Conservation (phyloP, 2,329 filamentous ascomycete species). For the Phyllachora maydis region DNA sequence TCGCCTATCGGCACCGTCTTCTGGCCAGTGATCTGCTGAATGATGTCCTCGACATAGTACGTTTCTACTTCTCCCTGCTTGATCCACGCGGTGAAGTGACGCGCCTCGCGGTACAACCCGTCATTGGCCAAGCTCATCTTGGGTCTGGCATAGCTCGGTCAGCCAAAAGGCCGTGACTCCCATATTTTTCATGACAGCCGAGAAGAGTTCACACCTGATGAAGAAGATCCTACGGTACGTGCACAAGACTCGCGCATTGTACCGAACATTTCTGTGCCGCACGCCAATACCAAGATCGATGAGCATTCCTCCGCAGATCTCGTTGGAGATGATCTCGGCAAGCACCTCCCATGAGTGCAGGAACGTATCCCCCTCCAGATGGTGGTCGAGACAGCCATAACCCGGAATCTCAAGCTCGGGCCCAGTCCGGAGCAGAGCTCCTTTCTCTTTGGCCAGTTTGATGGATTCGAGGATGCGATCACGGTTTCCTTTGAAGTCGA, state of each 20-base stretch:
- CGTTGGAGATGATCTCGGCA: conserved; percentile 35
- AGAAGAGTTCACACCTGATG: conserved; percentile 57
- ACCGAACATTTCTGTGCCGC: conserved; percentile 37
- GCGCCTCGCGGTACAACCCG: conserved; percentile 41
- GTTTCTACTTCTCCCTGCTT: conserved; percentile 36
- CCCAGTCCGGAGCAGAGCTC: conserved; percentile 38
- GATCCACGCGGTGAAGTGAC: conserved; percentile 45
- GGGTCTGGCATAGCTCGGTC: conserved; percentile 3
- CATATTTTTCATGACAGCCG: conserved; percentile 2
- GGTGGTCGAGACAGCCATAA: conserved; percentile 50
- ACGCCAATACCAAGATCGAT: conserved; percentile 44
- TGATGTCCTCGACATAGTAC: conserved; percentile 38
- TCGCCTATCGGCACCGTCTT: conserved; percentile 44
- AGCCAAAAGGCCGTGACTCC: neutral
- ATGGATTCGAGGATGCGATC: conserved; percentile 39
- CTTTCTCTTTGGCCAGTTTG: conserved; percentile 36
- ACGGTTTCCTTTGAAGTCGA: conserved; percentile 40
- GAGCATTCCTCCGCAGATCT: conserved; percentile 42
- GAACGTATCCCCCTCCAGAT: conserved; percentile 34
- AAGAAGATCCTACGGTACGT: conserved; percentile 47
- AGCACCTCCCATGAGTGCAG: conserved; percentile 43
- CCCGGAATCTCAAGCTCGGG: conserved; percentile 31
- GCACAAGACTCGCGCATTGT: conserved; percentile 43
- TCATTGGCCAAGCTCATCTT: conserved; percentile 39
- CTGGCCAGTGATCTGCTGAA: conserved; percentile 27